Base-by-base conservation (phyloP, 2,329 filamentous ascomycete genomes). In the Fonsecaea nubica region DNA sequence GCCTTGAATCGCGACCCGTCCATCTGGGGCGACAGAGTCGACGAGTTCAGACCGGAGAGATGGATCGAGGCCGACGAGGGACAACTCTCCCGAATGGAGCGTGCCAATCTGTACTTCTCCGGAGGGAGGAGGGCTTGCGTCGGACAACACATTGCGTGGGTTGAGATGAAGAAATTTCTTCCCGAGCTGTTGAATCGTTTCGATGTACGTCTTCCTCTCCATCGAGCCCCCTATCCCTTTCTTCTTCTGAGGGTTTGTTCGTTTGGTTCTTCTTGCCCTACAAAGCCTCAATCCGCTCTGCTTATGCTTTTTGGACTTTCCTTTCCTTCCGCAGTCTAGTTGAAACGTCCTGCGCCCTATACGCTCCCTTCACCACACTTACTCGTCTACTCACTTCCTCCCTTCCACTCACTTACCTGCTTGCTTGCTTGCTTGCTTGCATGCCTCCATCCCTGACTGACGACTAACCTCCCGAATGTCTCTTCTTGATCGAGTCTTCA, bases 41-140 rank as follows among this genome's bases (percentile, higher is more conserved):
- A 78, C 10, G 70, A 72, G 0, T 84, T 79, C 67, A 67, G 72
- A n/a, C 81, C 81, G 0, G 81, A 83, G 62, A 72, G 82, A 13
- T 84, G 82, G 82, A 68, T 83, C 1, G 75, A 77, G 3, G 76
- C 71, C 10, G 69, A 67, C 6, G 69, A 73, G 21, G 66, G 72
- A 6, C 59, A 48, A 21, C 55, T 74, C 18, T 73, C 75, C 54
- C 53, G 62, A 25, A 77, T 81, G 73, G 74, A 77, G 36, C 58
- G 55, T 13, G 55, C 61, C 32, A 57, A 63, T 45, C 10, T 66
- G 18, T 30, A 6, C 10, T 69, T 69, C 38, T 40, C 35, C 36
- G 48, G 36, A 3, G 66, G 66, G n/a, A 32, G 38, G 18, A 45
- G 66, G 13, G 21, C 15, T 4, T 69, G 66, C 50, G 58, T 66